A percentile compares a stretch with the other conserved stretches of the same genome.
phyloP scores from a whole-genome alignment of 1,284 basidiomycete genomes.

The Marasmius tenuissimus region DNA sequence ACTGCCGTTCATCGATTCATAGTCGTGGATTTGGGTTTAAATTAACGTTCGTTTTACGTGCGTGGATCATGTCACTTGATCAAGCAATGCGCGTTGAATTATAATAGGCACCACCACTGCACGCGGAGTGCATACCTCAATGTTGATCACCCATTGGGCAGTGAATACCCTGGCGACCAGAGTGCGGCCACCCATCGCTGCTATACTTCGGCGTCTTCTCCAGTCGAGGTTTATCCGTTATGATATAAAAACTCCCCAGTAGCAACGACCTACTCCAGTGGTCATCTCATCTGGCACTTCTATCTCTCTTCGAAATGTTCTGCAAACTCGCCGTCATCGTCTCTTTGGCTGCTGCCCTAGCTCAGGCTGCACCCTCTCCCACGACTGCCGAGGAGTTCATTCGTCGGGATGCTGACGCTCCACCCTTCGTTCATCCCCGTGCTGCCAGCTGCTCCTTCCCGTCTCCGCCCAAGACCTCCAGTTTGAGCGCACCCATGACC shows the following conservation, averaged over 20 bases:
- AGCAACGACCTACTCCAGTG: not conserved
- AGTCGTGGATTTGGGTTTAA: too few species aligned
- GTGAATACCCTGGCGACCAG: not conserved
- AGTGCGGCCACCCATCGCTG: not conserved
- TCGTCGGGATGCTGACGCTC: not conserved
- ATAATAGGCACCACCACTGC: too few species aligned
- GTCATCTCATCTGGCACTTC: not conserved
- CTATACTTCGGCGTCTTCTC: too few species aligned
- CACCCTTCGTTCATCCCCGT: constrained; percentile 3
- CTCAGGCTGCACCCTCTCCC: not conserved
- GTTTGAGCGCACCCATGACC: constrained; percentile 13
- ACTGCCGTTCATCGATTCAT: too few species aligned
- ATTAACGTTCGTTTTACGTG: too few species aligned
- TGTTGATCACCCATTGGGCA: not conserved
- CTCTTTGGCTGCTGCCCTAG: not conserved
- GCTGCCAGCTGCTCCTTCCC: constrained; percentile 17
- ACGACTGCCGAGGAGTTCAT: not conserved
- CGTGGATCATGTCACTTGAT: too few species aligned
- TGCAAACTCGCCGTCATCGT: not conserved
- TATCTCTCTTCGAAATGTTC: not conserved
- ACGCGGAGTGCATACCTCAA: too few species aligned
- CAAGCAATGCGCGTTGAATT: too few species aligned
- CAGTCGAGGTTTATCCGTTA: not conserved
- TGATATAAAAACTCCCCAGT: not conserved
- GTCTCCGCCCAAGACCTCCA: constrained; percentile 13